Base-by-base conservation (phyloP, 2,329 filamentous ascomycete genomes). In the Graphiopsis chlorocephala region DNA sequence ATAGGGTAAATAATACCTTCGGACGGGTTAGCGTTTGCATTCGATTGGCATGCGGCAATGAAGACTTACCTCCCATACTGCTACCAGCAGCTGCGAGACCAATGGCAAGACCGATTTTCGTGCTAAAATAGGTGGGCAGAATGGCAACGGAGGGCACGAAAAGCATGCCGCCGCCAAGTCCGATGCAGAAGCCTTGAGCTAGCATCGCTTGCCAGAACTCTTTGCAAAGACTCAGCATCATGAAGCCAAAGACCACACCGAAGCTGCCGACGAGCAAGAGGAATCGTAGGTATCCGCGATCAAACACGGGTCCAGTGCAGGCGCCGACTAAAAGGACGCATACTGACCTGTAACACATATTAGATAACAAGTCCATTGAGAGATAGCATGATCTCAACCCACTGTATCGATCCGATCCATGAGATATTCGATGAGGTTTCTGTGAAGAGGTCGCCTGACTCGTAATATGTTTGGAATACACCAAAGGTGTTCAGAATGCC, bases 361-460 rank as follows among this genome's bases (percentile, higher is more conserved):
- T 10, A 38, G 53, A 11, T 3, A 20, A 45, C 38, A 45, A 45
- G 56, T 15, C 23, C 35, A 11, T 11, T 45, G 26, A 29, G 20
- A 59, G 35, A 4, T 45, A 4, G 8, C 20, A 38, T n/a, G 35
- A 8, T 45, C 3, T 4, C n/a, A 33, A 38, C 61, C 15, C 25
- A 64, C 71, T 83, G 81, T n/a, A 82, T 74, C 10, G 77, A 79
- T 20, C 81, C 81, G 64, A 84, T 81, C 81, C 82, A 83, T 35
- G 80, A 78, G 60, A 84, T 82, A 14, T 77, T 71, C 1, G 79
- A 82, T 1, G 81, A 74, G 4, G 70, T 74, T 1, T 75, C 74
- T 6, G 64, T 65, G 5, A 73, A 69, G 2, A 83, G 76, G 4
- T 81, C 72, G 4, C 73, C 73, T 17, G 73, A 74, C 64, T 81